Evolutionary conservation across 2,329 filamentous ascomycete species (phyloP), one percentile per base, ranked within the genome.

Genomic region (Penicillium glabrum): DNA sequence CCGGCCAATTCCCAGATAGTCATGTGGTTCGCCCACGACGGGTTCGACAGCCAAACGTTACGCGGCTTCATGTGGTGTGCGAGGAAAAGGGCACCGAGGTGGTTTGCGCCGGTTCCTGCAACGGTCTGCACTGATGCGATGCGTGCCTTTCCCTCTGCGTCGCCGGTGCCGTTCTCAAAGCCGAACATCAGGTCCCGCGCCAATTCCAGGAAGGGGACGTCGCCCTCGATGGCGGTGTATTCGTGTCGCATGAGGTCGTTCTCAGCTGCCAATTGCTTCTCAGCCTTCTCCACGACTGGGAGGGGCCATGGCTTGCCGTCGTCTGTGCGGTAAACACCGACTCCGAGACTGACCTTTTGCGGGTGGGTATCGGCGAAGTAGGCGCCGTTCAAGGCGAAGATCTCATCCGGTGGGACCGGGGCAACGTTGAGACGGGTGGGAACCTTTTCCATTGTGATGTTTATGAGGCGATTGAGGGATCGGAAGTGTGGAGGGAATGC

Each of bases 1-100:
- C 96, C 96, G 74, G 82, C 84, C 49, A 76, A 61, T 31, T 77
- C 73, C 81, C 97, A 96, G 80, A 99, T 96, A 75, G 96, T 91
- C 80, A 95, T 88, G 83, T 99, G 95, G 80, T 98, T 98, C 64
- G 89, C 90, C 95, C 95, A 99, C 51, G 95, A 98, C 31, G 95
- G 95, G 76, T 91, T 89, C 67, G 92, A 96, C 74, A 98, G 82
- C 84, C 96, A 96, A 74, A 96, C 86, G 58, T 86, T 87, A 69
- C 86, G 77, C 14, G 80, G 81, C 63, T 81, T 83, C 83, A 90
- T 96, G 83, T 97, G 96, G 72, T 87, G 90, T 72, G 89, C 82
- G 59, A 98, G 87, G 84, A 98, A 98, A 64, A 96, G 85, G 59
- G 89, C 92, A 61, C 93, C 95, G 47, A 98, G 79, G 73, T 98